These are phyloP conservation scores for Botrytis porri DNA, from an alignment of 2,329 filamentous ascomycete species.

Conservation along the genomic window DNA sequence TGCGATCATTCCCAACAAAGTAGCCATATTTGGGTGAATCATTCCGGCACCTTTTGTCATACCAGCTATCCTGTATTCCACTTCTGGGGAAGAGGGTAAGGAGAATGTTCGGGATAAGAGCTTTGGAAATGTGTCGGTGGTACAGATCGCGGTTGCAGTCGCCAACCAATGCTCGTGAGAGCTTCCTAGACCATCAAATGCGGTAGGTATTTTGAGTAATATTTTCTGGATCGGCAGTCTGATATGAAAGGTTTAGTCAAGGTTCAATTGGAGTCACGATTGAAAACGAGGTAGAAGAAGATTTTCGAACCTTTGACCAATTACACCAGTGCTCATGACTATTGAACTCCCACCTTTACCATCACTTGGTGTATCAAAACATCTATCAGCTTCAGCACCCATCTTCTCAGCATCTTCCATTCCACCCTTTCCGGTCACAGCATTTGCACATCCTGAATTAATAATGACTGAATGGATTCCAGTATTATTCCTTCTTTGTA, in stretches of 20 bases:
- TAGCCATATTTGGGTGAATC: constrained; percentile 99
- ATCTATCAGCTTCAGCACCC: constrained; percentile 73
- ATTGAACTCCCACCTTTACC: constrained; percentile 62
- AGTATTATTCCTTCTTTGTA: constrained; percentile 62
- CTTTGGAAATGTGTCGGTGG: constrained; percentile 96
- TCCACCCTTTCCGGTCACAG: constrained; percentile 87
- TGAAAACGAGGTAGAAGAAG: neutral
- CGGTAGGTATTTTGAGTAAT: constrained; percentile 73
- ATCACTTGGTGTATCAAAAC: constrained; percentile 48
- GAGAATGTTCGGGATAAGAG: constrained; percentile 81
- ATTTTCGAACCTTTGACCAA: constrained; percentile 71
- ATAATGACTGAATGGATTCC: constrained; percentile 80
- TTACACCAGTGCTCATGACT: constrained; percentile 98
- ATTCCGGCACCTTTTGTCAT: constrained; percentile 98
- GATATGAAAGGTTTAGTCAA: constrained; percentile 13
- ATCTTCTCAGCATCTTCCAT: constrained; percentile 84
- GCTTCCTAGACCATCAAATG: constrained; percentile 66
- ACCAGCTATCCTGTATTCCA: constrained; percentile 79
- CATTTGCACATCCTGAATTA: constrained; percentile 96
- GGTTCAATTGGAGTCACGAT: neutral
- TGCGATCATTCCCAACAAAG: constrained; percentile 81
- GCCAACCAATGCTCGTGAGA: constrained; percentile 81
- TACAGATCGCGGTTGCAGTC: constrained; percentile 88
- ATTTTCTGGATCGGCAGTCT: constrained; percentile 92
- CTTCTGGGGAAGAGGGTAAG: constrained; percentile 69